Percentiles rank a stretch among this genome's conserved stretches.
Conservation (phyloP, 2,329 filamentous ascomycete genomes). For the Xylaria sp. region DNA sequence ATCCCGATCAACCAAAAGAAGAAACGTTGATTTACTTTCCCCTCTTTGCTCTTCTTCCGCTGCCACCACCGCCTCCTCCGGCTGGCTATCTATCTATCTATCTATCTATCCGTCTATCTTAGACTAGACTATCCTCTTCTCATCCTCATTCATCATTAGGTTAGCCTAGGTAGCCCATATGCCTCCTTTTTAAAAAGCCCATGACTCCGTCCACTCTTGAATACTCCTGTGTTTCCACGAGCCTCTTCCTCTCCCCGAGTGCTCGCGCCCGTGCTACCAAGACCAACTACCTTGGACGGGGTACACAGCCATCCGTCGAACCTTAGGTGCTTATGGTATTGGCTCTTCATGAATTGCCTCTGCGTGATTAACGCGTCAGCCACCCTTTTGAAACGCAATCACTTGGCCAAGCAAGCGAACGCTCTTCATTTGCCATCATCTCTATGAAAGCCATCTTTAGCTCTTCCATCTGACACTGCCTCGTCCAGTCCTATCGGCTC, state of each 20-base stretch:
- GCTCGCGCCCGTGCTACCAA: conserved; percentile 10
- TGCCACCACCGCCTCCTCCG: conserved; percentile 7
- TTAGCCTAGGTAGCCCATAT: conserved; percentile 18
- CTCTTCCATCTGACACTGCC: conserved; percentile 17
- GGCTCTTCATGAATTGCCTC: conserved; percentile 24
- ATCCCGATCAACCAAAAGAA: conserved; percentile 31
- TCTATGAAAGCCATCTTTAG: conserved; percentile 30
- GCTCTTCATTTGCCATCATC: conserved; percentile 14
- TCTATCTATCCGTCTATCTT: background rate
- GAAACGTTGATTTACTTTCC: conserved; percentile 28
- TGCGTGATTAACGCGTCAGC: conserved; percentile 41
- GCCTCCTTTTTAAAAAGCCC: conserved; percentile 30
- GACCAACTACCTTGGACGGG: conserved; percentile 9
- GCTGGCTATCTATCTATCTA: background rate
- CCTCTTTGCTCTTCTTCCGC: conserved; percentile 33
- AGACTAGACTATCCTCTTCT: conserved; percentile 22
- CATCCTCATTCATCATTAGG: conserved; percentile 26
- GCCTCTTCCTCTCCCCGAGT: conserved; percentile 7
- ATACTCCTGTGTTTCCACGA: conserved; percentile 15
- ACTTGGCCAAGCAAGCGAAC: conserved; percentile 21
- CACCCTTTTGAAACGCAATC: conserved; percentile 38
- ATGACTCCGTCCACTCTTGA: conserved; percentile 34
- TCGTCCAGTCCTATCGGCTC: conserved; percentile 1
- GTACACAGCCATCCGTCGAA: conserved; percentile 14
- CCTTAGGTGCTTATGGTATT: conserved; percentile 28